These are phyloP conservation scores for Fusarium abutilonis DNA, from an alignment of 2,329 filamentous ascomycete species.

Conservation along the genomic window DNA sequence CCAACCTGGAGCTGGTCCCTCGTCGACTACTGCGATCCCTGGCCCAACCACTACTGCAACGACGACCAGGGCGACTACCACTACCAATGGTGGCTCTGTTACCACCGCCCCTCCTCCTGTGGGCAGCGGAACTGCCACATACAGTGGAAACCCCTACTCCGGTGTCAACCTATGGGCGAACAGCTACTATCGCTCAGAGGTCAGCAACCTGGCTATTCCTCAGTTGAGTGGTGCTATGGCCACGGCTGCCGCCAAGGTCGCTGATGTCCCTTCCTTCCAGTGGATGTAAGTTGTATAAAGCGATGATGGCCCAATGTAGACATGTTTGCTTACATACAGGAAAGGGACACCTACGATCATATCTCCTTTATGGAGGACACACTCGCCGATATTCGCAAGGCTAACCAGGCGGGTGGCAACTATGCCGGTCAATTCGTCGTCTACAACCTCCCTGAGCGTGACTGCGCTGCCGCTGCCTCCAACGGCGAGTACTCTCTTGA, in stretches of 20 bases:
- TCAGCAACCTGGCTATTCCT: slow-evolving; percentile 67
- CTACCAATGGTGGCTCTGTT: slow-evolving; percentile 9
- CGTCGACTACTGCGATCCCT: slow-evolving; percentile 23
- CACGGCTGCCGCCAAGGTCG: slow-evolving; percentile 62
- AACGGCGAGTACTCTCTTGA: slow-evolving; percentile 65
- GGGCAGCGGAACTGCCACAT: slow-evolving; percentile 52
- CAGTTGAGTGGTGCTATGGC: slow-evolving; percentile 66
- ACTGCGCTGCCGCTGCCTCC: slow-evolving; percentile 66
- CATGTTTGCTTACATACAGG: slow-evolving; percentile 8
- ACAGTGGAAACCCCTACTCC: slow-evolving; percentile 64
- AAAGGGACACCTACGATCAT: slow-evolving; percentile 61
- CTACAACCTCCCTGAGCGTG: slow-evolving; percentile 67
- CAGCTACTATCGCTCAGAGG: slow-evolving; percentile 64
- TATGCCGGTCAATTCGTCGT: slow-evolving; percentile 64
- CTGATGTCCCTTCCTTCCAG: slow-evolving; percentile 63
- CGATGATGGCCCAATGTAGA: fast-evolving
- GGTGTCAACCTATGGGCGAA: slow-evolving; percentile 64
- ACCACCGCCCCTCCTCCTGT: slow-evolving; percentile 43
- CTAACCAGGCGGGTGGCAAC: slow-evolving; percentile 50
- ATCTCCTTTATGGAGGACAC: slow-evolving; percentile 58
- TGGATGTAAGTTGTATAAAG: slow-evolving; percentile 56
- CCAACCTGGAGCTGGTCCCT: slow-evolving; percentile 31
- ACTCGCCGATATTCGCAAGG: slow-evolving; percentile 55
- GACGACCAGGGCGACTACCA: slow-evolving; percentile 9
- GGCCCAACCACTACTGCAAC: slow-evolving; percentile 17